Percentiles rank a stretch among this genome's conserved stretches.
These are phyloP conservation scores for Rhododendron vialii DNA, from an alignment of 148 eudicot genomes.

Conservation along the genomic window DNA sequence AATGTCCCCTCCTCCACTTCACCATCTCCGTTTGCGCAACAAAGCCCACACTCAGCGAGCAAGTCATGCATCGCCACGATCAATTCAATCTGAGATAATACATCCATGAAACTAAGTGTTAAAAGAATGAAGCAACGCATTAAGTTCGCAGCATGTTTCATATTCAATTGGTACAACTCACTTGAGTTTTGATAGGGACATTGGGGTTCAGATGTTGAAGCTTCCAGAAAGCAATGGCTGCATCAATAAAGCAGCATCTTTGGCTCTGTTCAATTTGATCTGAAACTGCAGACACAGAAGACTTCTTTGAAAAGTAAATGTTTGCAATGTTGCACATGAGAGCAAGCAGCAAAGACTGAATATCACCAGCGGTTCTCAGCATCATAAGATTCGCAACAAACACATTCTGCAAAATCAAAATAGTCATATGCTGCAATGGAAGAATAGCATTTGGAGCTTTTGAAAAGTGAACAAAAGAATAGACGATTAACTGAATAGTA, in stretches of 20 bases:
- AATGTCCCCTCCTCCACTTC: slow-evolving; percentile 93
- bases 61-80: slow-evolving; percentile 79
- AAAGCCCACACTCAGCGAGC: slow-evolving; percentile 94
- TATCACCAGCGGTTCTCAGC: slow-evolving; percentile 49
- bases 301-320: slow-evolving; percentile 50
- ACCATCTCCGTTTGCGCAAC: slow-evolving; percentile 74
- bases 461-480: not conserved
- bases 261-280: slow-evolving; percentile 58
- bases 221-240: slow-evolving; percentile 77
- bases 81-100: slow-evolving; percentile 57
- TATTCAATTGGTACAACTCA: slow-evolving; percentile 31
- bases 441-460: not conserved
- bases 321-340: slow-evolving; percentile 70
- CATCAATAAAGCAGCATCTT: slow-evolving; percentile 68
- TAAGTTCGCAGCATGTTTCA: not conserved
- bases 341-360: slow-evolving; percentile 66
- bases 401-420: slow-evolving; percentile 46
- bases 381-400: slow-evolving; percentile 32
- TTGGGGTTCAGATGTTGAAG: slow-evolving; percentile 76
- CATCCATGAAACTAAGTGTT: slow-evolving; percentile 9
- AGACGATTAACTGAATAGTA: not conserved
- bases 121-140: slow-evolving; percentile 3
- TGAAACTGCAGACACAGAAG: slow-evolving; percentile 39
- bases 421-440: slow-evolving; percentile 17
- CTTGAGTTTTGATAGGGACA: slow-evolving; percentile 70